Base-by-base conservation (phyloP, 2,329 filamentous ascomycete genomes). In the Epichloe elymi region DNA sequence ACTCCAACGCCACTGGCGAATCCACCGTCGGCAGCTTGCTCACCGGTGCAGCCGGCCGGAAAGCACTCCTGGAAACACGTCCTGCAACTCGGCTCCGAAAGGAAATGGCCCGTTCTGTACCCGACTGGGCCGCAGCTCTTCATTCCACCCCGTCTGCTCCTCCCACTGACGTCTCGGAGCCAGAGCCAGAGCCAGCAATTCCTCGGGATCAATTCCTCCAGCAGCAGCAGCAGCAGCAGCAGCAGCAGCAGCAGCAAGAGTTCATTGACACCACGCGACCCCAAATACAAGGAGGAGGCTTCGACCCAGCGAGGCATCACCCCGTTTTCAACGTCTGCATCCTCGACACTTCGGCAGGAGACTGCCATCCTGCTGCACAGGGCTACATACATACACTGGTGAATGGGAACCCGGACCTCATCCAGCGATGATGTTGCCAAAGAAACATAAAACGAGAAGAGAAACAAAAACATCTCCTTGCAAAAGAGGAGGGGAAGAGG, bases 1-100 rank as follows among this genome's bases (percentile, higher is more conserved):
- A 35, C 23, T 52, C 53, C 15, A 52, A 20, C 50, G n/a, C 33
- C 39, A 57, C 55, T 5, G 53, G 50, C 8, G 46, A 51, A 35
- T 53, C 55, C 17, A 52, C 52, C 8, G 42, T 50, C 5, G 53
- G 23, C 12, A 54, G 52, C 48, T 19, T 51, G 14, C 46, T 43
- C 12, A 37, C 51, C 8, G 33, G 38, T 42, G 15, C 43, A 15
- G 23, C 26, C 12, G 10, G 26, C 42, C 26, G 33, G 30, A 30
- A 11, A 30, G 20, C 42, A 7, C 11, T 38, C 48, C n/a, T 15
- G 5, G 40, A 38, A 38, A 39, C 48, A 43, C 19, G 33, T 8
- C 30, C 40, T 7, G 30, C 48, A 3, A 20, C 38, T 36, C 39
- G 48, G 7, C 39, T 19, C 40, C n/a, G 40, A 12, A 23, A 37